Base-by-base conservation (phyloP, 768 basidiomycete species). In the Pleurotus salmoneostramineus region DNA sequence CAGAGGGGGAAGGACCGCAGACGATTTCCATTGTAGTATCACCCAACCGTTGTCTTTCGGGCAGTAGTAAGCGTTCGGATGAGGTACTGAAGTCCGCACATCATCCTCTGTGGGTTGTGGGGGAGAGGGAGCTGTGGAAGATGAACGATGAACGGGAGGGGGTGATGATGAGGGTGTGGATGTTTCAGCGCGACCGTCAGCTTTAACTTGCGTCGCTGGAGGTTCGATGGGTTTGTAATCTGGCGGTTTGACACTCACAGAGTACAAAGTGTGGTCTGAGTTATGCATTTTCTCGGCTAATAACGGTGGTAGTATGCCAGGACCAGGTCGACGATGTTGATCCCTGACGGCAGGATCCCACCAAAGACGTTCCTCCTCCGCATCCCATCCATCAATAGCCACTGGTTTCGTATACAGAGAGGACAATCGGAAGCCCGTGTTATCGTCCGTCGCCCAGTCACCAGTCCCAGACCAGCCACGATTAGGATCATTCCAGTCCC, bases 11-110 rank as follows among this genome's bases (percentile, higher is more conserved):
- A 81, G 66, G 37, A 85, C 76, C 15, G 77, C 74, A 10, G 88
- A 85, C 11, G 81, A 80, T 61, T 83, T 84, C 86, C 88, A 89
- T 40, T 74, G 76, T 12, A 93, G 74, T 40, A 93, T 79, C 35
- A 91, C 82, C 91, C 91, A 94, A 5, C 87, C 87, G 62, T 93
- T 89, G 57, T 93, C 88, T 66, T 83, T 85, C 21, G 84, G 82
- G 65, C 91, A 93, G 66, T 89, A 94, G 67, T 90, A 90, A 11
- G 89, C 90, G 62, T 89, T 83, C 4, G 91, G 86, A 66, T 94
- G 91, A 10, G 92, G 91, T 33, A 90, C 77, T 33, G 90, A 79
- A 12, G 78, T 81, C n/a, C 78, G 80, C 5, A 87, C 74, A 63
- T 91, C 88, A 36, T 84, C 82, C 58, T 78, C 74, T n/a, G 83